Base-by-base conservation (phyloP, 2,329 filamentous ascomycete genomes). In the Eutypella sp. region DNA sequence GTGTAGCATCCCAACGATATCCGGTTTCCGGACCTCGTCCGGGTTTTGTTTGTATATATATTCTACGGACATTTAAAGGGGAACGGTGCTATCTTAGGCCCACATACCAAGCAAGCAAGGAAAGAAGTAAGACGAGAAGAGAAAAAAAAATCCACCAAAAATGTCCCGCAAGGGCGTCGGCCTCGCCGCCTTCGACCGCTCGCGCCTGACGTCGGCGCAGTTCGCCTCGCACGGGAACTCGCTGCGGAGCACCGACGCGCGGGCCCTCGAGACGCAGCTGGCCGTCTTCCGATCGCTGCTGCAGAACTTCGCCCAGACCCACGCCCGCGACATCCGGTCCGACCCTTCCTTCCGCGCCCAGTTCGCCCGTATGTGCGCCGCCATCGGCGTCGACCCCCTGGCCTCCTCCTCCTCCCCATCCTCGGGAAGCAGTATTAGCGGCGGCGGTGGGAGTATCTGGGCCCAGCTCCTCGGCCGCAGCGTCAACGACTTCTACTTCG, bases 401-500 rank as follows among this genome's bases (percentile, higher is more conserved):
- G 89, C 90, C n/a, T 82, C 78, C 47, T 70, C 64, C 65, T 55
- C 56, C 2, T 55, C 55, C 3, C 60, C 57, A 41, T 54, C n/a
- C 53, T 23, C 34, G 38, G 20, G 72, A 55, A 72, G 73, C 43
- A 72, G 72, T 50, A 67, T 67, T 36, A 71, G 68, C 40, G 69
- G 66, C 29, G 74, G 72, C 5, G 74, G 69, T 1, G 80, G 81
- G 16, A 93, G 85, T 47, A 83, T 96, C 48, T 97, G 93, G 92
- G 87, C 89, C 8, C 91, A 96, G 71, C 81, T 97, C 51, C 77
- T 97, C 18, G 93, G 93, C 24, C 82, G 87, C 48, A 90, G 84
- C 58, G 91, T 99, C 56, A 95, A 96, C 64, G 93, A 99, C 67
- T 99, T 99, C 64, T 99, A 97, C 71, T 97, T 97, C 67, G 92